Evolutionary conservation across 140 eudicot genomes (phyloP), one percentile per base, ranked within the genome.

Genomic region (Stevia rebaudiana): DNA sequence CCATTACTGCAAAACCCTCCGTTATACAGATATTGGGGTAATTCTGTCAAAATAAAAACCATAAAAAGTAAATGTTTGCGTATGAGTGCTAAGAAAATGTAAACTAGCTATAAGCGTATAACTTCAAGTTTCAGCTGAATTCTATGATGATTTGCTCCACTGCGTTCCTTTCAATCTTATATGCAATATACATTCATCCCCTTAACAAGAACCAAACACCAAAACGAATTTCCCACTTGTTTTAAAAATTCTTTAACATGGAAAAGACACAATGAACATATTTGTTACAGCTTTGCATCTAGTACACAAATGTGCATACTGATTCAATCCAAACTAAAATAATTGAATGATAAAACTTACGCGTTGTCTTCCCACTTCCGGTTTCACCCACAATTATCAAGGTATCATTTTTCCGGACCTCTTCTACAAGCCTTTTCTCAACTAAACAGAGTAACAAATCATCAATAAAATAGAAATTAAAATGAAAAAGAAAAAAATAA

Each of bases 281-380:
- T 16, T 11, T 7, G 11, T 46, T 46, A 17, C 52, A 46, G 17
- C 21, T 16, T 2, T 46, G 52, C 52, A 46, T 46, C 52, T 11
- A 0, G 52, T 2, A 7, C 19, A 19, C 53, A 41, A 0, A 50
- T 57, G 52, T 21, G 15, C 18, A 48, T 37, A 10, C 0, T 19
- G 18, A 68, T 22, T 37, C n/a, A 16, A 15, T 46, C 10, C 18
- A n/a, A 9, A 24, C 10, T 33, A 12, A 23, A 19, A 13, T 30
- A 18, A 11, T 36, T 17, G 11, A 50, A 52, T 23, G 53, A 60
- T 16, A 15, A 71, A 39, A 83, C 96, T 88, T 73, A 92, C 95
- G 99, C 11, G 99, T 92, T 64, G 99, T 92, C 78, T 88, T 92
- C 40, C 99, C 99, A 63, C 99, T 88, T 71, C 97, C 99, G 54